Evolutionary conservation across 2,329 filamentous ascomycete species (phyloP), one percentile per base, ranked within the genome.

Genomic region (Sarocladium brachiariae): DNA sequence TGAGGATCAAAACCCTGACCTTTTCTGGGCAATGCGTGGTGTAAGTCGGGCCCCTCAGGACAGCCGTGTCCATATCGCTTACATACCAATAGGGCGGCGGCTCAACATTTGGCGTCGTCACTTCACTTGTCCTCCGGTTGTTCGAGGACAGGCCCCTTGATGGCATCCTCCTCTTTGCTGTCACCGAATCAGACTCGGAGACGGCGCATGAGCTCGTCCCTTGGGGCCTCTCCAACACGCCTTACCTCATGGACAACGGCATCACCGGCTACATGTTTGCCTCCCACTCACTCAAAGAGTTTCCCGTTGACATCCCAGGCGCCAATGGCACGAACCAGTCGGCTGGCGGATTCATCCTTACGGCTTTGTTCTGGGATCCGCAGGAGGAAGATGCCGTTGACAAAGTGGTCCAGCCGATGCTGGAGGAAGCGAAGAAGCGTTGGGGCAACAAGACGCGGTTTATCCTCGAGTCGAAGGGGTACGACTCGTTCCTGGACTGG

Each of bases 21-120:
- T 83, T 4, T 81, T 79, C 63, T 84, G 77, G 78, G 78, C 78
- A 2, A 66, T 80, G 49, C 64, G 72, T 51, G 77, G 78, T n/a
- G 68, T 79, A 49, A 49, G 46, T 49, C 18, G n/a, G 30, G 4
- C 21, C 14, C 38, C 21, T n/a, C 35, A 25, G 30, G 16, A 19
- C 2, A 21, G 10, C n/a, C 21, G 9, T 14, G 4, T 21, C 13
- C 35, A 16, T 8, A 7, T 39, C 19, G 9, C 30, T 8, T 13
- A 52, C 11, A 19, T 9, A 13, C n/a, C 14, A 6, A 16, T 34
- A 76, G 74, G 78, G 78, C 5, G 79, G 80, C 2, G 79, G 77
- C 2, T 76, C 75, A 18, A 84, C 78, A 0, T 86, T 81, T 58
- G 81, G 78, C 0, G 70, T 85, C 2, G 70, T 84, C 19, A 74